Percentiles rank a stretch among this genome's conserved stretches.
Conservation (phyloP, 371 early-diverging fungal genomes). For the Lichtheimia ornata region DNA sequence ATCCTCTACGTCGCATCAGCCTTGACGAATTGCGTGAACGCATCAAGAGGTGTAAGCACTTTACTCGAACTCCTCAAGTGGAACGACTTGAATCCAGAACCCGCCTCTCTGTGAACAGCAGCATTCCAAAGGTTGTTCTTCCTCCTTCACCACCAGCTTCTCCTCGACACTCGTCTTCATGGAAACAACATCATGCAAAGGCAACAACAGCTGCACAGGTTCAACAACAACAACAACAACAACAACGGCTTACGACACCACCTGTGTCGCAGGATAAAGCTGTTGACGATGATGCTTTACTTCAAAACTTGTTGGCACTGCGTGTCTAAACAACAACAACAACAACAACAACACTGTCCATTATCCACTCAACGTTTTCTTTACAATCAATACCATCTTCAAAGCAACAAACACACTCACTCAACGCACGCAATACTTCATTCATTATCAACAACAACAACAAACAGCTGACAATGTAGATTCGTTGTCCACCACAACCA, state of each 20-base stretch:
- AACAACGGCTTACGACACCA: slow-evolving; percentile 10
- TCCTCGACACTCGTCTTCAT: not conserved
- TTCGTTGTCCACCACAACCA: slow-evolving; percentile 8
- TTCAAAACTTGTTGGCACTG: slow-evolving; percentile 13
- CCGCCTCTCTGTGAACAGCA: slow-evolving; percentile 2
- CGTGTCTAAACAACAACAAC: slow-evolving; percentile 9
- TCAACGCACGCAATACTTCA: not conserved
- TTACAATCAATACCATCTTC: too few relatives aligned
- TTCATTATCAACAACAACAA: slow-evolving; percentile 5
- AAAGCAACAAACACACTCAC: not conserved
- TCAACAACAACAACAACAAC: slow-evolving; percentile 12
- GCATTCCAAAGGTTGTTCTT: not conserved
- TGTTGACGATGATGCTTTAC: slow-evolving; percentile 6
- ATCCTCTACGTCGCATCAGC: slow-evolving; percentile 69
- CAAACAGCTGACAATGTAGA: slow-evolving; percentile 13
- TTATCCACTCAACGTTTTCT: too few relatives aligned
- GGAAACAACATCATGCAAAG: slow-evolving; percentile 7
- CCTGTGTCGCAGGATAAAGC: slow-evolving; percentile 4
- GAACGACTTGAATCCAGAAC: slow-evolving; percentile 17
- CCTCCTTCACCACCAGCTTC: slow-evolving; percentile 4
- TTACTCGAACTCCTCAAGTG: slow-evolving; percentile 48
- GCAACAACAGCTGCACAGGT: not conserved
- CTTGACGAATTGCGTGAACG: slow-evolving; percentile 62
- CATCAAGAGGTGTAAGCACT: slow-evolving; percentile 59
- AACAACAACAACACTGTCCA: not conserved